Conservation (phyloP, 2,329 filamentous ascomycete species). For the Teratosphaeria destructans region DNA sequence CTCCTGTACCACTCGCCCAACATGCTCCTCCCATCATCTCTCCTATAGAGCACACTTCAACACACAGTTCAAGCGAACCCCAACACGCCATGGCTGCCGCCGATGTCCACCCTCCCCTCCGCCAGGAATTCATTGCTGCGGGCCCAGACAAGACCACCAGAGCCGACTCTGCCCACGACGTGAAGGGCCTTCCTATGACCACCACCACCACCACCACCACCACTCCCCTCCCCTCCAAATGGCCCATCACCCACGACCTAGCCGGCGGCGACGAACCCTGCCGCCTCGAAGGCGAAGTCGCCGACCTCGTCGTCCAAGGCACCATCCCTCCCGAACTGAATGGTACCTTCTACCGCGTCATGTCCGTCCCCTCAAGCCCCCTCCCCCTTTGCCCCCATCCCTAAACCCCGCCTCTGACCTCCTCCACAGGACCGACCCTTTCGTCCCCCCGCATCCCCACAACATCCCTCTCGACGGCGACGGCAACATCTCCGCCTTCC, state of each 20-base stretch:
- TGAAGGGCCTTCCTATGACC: background rate
- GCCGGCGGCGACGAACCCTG: constrained; percentile 19
- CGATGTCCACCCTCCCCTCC: too few species aligned
- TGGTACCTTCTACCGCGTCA: constrained; percentile 31
- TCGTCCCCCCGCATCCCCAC: constrained; percentile 44
- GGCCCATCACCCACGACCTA: background rate
- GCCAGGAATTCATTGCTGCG: too few species aligned
- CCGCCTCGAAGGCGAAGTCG: constrained; percentile 31
- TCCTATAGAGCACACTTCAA: too few species aligned
- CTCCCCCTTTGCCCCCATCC: too few species aligned
- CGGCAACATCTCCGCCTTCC: constrained; percentile 33
- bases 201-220: background rate
- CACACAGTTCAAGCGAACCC: too few species aligned
- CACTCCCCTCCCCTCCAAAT: background rate
- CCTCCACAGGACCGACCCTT: constrained; percentile 34
- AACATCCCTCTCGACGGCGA: constrained; percentile 43
- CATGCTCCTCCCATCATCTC: too few species aligned
- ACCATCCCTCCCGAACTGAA: constrained; percentile 24
- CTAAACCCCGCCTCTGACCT: constrained; percentile 26
- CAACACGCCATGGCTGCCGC: too few species aligned
- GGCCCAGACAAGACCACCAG: too few species aligned
- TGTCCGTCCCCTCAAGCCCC: background rate
- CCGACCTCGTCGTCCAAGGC: constrained; percentile 21
- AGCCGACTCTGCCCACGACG: background rate
- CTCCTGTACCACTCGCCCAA: too few species aligned